phyloP scores from a whole-genome alignment of 83 land plant genomes.

The Diphasiastrum complanatum region DNA sequence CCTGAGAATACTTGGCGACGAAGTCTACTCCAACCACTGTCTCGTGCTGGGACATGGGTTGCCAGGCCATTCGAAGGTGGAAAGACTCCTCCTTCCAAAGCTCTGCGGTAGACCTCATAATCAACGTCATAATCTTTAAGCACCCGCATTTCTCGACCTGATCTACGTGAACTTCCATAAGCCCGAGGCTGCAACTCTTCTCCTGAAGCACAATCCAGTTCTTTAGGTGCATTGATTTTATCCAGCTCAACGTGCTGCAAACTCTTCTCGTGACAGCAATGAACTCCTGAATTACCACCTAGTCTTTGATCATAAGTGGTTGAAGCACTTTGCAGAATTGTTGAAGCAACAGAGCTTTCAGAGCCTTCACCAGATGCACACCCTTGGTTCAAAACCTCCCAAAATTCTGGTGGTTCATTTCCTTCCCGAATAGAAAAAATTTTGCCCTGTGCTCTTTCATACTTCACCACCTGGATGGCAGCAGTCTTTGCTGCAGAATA shows the following conservation, averaged over 20 bases:
- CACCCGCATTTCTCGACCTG: constrained; percentile 12
- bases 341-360: neutral
- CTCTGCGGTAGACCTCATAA: constrained; percentile 64
- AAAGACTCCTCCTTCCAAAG: constrained; percentile 59
- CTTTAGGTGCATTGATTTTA: neutral
- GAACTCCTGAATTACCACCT: neutral
- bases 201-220: neutral
- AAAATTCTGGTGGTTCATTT: constrained; percentile 6
- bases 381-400: constrained; percentile 12
- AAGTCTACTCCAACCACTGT: constrained; percentile 61
- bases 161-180: neutral
- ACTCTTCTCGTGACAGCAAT: no score
- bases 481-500: neutral
- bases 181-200: neutral
- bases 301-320: neutral
- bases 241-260: neutral
- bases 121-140: constrained; percentile 61
- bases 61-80: constrained; percentile 43
- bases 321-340: neutral
- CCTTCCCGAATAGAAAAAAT: neutral
- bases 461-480: constrained; percentile 5
- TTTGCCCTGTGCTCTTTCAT: constrained; percentile 5
- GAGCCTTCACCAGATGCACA: no score
- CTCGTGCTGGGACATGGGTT: constrained; percentile 56
- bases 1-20: constrained; percentile 53